These are phyloP conservation scores for Epichloe gansuensis DNA, from an alignment of 2,329 filamentous ascomycete species.

Conservation along the genomic window DNA sequence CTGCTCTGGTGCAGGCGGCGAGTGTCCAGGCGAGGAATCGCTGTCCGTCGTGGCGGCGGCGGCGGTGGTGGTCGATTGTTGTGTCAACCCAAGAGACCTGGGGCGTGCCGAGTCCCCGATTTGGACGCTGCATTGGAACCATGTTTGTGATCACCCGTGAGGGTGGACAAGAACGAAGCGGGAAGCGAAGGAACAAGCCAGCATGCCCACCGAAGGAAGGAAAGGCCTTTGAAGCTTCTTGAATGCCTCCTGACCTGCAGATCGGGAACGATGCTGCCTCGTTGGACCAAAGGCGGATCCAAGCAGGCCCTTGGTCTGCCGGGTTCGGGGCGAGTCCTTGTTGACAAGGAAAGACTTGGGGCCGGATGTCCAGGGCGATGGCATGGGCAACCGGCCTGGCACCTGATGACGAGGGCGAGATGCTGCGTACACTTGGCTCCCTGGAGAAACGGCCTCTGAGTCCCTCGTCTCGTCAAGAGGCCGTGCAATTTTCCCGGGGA, in stretches of 20 bases:
- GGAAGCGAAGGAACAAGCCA: constrained; percentile 30
- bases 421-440: not conserved
- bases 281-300: constrained; percentile 34
- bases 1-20: not conserved
- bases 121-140: not conserved
- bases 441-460: not conserved
- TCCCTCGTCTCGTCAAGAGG: not conserved
- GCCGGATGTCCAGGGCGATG: constrained; percentile 20
- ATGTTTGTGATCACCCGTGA: constrained; percentile 18
- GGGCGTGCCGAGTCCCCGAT: not conserved
- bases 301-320: constrained; percentile 22
- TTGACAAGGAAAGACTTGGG: constrained; percentile 6
- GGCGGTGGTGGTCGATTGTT: not conserved
- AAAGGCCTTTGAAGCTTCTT: constrained; percentile 42
- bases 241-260: constrained; percentile 44
- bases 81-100: constrained; percentile 1
- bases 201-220: constrained; percentile 33
- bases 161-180: constrained; percentile 25
- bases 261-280: constrained; percentile 39
- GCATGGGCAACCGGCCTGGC: constrained; percentile 8
- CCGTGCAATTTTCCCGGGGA: constrained; percentile 7
- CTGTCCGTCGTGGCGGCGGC: not conserved
- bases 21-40: not conserved
- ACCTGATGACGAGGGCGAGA: not conserved
- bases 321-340: constrained; percentile 12